Base-by-base conservation (phyloP, 1,284 basidiomycete species). In the Sutorius eximius region DNA sequence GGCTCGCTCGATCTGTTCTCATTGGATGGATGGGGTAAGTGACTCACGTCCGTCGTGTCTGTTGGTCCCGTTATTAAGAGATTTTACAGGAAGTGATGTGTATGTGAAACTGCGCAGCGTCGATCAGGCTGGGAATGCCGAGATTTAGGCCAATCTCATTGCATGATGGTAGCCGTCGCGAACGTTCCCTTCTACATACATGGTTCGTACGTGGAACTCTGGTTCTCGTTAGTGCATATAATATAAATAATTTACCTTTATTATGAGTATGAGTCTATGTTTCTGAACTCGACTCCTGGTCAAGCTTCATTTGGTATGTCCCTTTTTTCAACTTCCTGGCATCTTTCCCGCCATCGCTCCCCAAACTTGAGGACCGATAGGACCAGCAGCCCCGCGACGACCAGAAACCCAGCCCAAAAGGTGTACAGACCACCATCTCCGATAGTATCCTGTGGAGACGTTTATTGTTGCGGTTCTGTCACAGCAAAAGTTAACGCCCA, bases 381-480 rank as follows among this genome's bases (percentile, higher is more conserved):
- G 18, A 84, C 73, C n/a, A 86, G 69, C 1, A 75, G 46, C 29
- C 78, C 78, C 49, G 75, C 75, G 6, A 87, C 44, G 1, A 79
- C 59, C 65, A 91, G 69, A 2, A 91, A 56, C 1, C 82, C 82
- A 2, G 83, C 80, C 79, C 89, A 90, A 5, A 92, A 71, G 0
- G 86, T 86, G 62, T 91, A 93, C 51, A 88, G 72, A 57, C 90
- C 90, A 12, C 90, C 91, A 48, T 87, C 85, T 2, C 84, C 83
- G 29, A 87, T 79, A 0, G 73, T 69, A 51, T 79, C 69, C 73
- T 82, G 16, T 41, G 5, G 16, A 12, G 13, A 8, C 6, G 30
- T 47, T 48, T 22, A 13, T 45, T 11, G n/a, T 40, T n/a, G 30
- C 8, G 4, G 24, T 38, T 37, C 15, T 6, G 11, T 15, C 16